Evolutionary conservation across 1,139 yeast genomes (phyloP), one percentile per base, ranked within the genome.

Genomic region (Debaryomycetaceae sp.): DNA sequence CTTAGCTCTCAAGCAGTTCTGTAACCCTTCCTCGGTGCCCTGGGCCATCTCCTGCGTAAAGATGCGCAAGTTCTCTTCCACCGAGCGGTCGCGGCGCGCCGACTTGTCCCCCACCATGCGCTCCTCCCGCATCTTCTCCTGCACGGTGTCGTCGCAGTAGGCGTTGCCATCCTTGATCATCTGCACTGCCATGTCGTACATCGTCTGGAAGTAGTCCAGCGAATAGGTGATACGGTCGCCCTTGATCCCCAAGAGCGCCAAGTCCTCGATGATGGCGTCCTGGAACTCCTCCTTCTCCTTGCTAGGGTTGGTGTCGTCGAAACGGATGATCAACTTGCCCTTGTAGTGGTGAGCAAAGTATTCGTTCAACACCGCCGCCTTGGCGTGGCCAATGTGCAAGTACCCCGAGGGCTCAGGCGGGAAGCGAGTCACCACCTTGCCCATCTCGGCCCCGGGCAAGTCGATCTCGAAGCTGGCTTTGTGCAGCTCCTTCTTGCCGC

Each of bases 81-180:
- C 81, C 10, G 88, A 51, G 58, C 96, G 79, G 46, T 85, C 88
- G 69, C 97, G 84, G 68, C 96, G 82, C 30, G 75, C 79, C 34
- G 95, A 82, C 35, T 89, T 81, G 47, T 85, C 82, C 57, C 97
- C 98, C 41, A 86, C 95, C 84, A 85, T 85, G 72, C 98, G 84
- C 71, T 91, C 93, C 54, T 88, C 95, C 68, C 98, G 83, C 97
- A 91, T 91, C 57, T 75, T 71, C 52, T 89, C 97, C 50, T 79
- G 76, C 35, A 88, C 85, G 29, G 97, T 91, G 53, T 91, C 96
- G 55, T 91, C 97, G 70, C 95, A 85, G 66, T 91, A 91, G 29
- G 97, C 97, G 48, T 84, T 80, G 40, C 96, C 97, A 35, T 84
- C 95, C 62, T 84, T 83, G 67, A 91, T 89, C 78, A 89, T 59